These are phyloP conservation scores for Toxoplasma gondii DNA, from an alignment of 169 alveolate genomes.

Conservation along the genomic window DNA sequence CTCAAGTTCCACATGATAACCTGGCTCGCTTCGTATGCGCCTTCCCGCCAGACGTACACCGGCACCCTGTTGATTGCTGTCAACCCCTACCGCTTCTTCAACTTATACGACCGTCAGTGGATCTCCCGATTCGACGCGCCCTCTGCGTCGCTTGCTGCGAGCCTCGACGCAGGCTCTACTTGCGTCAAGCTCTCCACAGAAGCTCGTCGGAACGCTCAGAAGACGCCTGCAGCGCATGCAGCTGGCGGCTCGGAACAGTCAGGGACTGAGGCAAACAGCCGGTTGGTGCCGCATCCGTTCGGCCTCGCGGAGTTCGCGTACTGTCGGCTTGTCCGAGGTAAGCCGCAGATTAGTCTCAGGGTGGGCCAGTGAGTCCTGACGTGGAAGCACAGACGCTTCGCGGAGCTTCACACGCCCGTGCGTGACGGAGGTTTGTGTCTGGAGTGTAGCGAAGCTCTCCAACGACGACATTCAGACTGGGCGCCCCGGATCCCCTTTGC, in stretches of 20 bases:
- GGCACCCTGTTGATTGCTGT: slow-evolving; percentile 96
- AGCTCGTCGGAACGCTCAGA: neutral
- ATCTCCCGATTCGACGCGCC: slow-evolving; percentile 29
- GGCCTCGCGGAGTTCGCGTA: slow-evolving; percentile 74
- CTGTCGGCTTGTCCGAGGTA: slow-evolving; percentile 69
- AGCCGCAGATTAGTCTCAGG: neutral
- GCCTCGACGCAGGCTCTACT: neutral
- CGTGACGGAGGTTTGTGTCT: no score
- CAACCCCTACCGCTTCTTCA: slow-evolving; percentile 90
- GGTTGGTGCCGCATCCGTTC: slow-evolving; percentile 72
- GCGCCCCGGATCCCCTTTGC: no score
- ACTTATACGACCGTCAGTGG: slow-evolving; percentile 63
- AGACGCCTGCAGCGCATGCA: neutral
- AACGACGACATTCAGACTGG: no score
- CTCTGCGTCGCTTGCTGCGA: no score
- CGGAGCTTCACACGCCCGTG: no score
- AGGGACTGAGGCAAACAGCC: neutral
- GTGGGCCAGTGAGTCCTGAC: neutral
- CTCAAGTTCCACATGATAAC: no score
- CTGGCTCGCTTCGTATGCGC: no score
- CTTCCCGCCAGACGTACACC: slow-evolving; percentile 89
- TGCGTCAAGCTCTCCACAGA: neutral
- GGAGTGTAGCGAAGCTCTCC: no score
- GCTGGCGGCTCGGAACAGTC: neutral
- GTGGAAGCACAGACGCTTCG: no score